A percentile compares a stretch with the other conserved stretches of the same genome.
Conservation (phyloP, 331 rosid species). For the Saraca asoca region DNA sequence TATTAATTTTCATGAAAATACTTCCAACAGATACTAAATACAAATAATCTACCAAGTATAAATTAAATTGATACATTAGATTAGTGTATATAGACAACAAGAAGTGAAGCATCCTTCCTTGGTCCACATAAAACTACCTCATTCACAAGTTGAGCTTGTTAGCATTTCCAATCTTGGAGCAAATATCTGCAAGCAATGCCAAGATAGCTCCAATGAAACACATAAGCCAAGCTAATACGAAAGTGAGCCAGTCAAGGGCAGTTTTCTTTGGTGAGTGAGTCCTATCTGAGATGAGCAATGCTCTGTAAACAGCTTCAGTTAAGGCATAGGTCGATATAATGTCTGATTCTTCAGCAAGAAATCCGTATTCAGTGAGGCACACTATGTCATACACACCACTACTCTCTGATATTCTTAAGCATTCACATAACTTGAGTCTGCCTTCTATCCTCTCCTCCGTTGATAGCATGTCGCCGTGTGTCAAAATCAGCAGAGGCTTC, state of each 20-base stretch:
- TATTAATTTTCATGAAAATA: too few relatives aligned
- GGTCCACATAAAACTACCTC: neutral
- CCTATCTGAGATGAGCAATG: conserved; percentile 45
- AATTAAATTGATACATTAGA: neutral
- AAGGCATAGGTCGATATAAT: conserved; percentile 47
- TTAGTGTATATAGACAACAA: neutral
- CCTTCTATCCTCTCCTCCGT: conserved; percentile 53
- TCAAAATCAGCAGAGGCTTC: conserved; percentile 46
- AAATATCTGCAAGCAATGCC: conserved; percentile 38
- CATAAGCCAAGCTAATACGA: conserved; percentile 37
- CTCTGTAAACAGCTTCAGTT: conserved; percentile 46
- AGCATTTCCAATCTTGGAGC: conserved; percentile 36
- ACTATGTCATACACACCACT: conserved; percentile 48
- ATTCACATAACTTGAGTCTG: conserved; percentile 41
- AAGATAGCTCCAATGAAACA: conserved; percentile 40
- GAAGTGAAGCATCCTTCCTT: neutral
- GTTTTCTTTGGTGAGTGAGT: conserved; percentile 42
- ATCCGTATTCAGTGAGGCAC: conserved; percentile 48
- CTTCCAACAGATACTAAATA: neutral
- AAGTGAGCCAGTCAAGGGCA: conserved; percentile 32
- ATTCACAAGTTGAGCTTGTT: conserved; percentile 14
- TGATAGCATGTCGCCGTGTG: conserved; percentile 52
- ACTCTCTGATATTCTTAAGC: conserved; percentile 41
- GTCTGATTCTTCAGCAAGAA: conserved; percentile 47
- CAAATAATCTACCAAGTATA: neutral